phyloP scores from a whole-genome alignment of 352 stramenopile genomes.

The Pythium plurisporium region DNA sequence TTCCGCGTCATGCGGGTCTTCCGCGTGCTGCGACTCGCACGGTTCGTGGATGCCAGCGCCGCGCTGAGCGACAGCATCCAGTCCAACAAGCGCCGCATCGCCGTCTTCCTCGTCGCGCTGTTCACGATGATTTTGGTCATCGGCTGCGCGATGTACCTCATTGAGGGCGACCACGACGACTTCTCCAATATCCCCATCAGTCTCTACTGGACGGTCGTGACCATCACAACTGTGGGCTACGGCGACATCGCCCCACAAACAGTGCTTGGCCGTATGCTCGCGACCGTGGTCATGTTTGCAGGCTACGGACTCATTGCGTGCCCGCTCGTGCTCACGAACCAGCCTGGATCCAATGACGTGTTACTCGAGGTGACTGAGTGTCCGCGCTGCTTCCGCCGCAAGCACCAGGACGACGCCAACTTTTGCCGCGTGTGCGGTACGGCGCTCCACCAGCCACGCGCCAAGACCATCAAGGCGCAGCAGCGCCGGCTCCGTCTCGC shows the following conservation, averaged over 20 bases:
- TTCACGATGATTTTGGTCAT: conserved; percentile 80
- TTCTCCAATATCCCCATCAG: conserved; percentile 86
- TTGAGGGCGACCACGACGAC: conserved; percentile 61
- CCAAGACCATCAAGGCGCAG: conserved; percentile 56
- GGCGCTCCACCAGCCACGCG: conserved; percentile 47
- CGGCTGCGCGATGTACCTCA: conserved; percentile 78
- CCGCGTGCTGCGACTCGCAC: conserved; percentile 60
- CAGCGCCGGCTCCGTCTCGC: conserved; percentile 53
- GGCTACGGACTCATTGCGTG: conserved; percentile 85
- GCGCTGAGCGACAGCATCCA: conserved; percentile 76
- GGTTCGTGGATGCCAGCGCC: conserved; percentile 69
- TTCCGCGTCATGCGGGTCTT: conserved; percentile 82
- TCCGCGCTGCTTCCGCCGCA: conserved; percentile 59
- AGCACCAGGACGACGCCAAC: conserved; percentile 73
- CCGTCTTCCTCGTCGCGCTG: conserved; percentile 67
- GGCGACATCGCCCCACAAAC: conserved; percentile 82
- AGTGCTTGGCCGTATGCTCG: conserved; percentile 71
- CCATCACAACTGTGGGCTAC: conserved; percentile 85
- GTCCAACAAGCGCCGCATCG: conserved; percentile 70
- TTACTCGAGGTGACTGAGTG: conserved; percentile 63
- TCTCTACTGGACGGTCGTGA: conserved; percentile 86
- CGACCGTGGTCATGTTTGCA: conserved; percentile 82
- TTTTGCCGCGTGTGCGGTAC: conserved; percentile 72
- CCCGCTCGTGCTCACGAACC: conserved; percentile 65
- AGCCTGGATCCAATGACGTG: conserved; percentile 37